Conservation (phyloP, 2,329 filamentous ascomycete species). For the Eurotiales sp. region DNA sequence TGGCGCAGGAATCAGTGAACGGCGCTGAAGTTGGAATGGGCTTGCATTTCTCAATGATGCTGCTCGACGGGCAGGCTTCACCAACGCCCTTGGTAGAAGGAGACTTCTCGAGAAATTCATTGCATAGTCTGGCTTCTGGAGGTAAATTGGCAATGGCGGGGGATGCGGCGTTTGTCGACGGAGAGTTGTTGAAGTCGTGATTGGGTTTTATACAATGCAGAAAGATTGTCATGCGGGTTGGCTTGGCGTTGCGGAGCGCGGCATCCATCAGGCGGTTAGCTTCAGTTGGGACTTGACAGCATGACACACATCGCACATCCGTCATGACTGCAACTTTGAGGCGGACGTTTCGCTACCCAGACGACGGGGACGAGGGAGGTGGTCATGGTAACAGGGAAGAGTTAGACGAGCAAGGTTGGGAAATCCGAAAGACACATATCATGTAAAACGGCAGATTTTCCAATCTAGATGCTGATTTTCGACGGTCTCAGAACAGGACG, state of each 20-base stretch:
- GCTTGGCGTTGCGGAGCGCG: conserved; percentile 12
- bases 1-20: conserved; percentile 50
- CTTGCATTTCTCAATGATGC: conserved; percentile 5
- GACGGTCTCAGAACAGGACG: conserved; percentile 38
- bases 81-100: conserved; percentile 7
- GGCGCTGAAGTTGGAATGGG: conserved; percentile 24
- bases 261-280: too few relatives aligned
- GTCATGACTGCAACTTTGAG: conserved; percentile 59
- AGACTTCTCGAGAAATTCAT: conserved; percentile 2
- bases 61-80: neutral
- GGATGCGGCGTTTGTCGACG: neutral
- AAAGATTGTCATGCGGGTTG: conserved; percentile 4
- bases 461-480: conserved; percentile 10
- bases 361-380: conserved; percentile 50
- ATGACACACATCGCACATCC: neutral
- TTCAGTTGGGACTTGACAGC: too few relatives aligned
- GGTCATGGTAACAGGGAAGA: conserved; percentile 51
- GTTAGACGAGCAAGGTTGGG: conserved; percentile 69
- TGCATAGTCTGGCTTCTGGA: neutral
- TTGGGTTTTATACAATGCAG: too few relatives aligned
- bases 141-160: neutral
- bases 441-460: neutral
- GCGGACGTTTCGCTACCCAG: conserved; percentile 72
- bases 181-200: too few relatives aligned
- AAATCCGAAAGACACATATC: neutral